Evolutionary conservation across 202 grass and related monocot genomes (phyloP).

Genomic region (Alloteropsis angusta): DNA sequence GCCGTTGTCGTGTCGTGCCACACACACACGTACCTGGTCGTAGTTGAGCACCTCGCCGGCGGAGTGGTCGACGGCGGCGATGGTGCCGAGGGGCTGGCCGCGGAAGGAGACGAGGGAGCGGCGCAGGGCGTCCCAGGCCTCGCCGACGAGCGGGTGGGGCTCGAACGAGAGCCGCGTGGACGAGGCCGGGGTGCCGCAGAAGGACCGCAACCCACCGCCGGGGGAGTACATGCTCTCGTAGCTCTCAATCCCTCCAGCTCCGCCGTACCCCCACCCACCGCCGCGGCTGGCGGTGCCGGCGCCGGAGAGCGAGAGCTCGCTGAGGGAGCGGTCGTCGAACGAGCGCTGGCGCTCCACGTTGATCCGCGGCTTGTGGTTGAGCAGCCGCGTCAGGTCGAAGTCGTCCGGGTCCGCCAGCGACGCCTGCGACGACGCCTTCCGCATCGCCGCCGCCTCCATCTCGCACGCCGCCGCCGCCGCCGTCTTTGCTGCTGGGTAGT

Average conservation of each 20-base stretch:
- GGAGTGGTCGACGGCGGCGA: constrained; percentile 79
- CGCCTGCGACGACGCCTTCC: constrained; percentile 43
- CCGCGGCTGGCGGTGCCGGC: constrained; percentile 19
- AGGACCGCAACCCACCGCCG: constrained; percentile 44
- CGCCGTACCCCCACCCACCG: neutral
- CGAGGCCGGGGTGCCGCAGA: constrained; percentile 50
- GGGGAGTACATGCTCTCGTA: constrained; percentile 78
- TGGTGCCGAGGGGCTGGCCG: constrained; percentile 78
- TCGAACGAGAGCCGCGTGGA: constrained; percentile 70
- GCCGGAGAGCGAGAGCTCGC: constrained; percentile 48
- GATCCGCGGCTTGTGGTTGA: constrained; percentile 67
- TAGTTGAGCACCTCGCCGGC: constrained; percentile 83
- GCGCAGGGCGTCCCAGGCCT: constrained; percentile 82
- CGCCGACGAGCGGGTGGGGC: constrained; percentile 69
- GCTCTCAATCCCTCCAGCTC: constrained; percentile 10
- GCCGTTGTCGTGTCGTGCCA: neutral
- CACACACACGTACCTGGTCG: constrained; percentile 58
- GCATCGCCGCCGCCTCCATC: constrained; percentile 44
- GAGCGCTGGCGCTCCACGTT: constrained; percentile 91
- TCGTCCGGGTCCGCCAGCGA: constrained; percentile 64
- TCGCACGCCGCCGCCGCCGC: constrained; percentile 6
- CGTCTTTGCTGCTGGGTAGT: neutral
- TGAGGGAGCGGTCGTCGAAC: constrained; percentile 74
- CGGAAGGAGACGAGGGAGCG: constrained; percentile 64
- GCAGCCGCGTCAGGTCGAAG: constrained; percentile 66